Evolutionary conservation across 495 filamentous ascomycete species (phyloP).

Genomic region (Corynascus novoguineensis): DNA sequence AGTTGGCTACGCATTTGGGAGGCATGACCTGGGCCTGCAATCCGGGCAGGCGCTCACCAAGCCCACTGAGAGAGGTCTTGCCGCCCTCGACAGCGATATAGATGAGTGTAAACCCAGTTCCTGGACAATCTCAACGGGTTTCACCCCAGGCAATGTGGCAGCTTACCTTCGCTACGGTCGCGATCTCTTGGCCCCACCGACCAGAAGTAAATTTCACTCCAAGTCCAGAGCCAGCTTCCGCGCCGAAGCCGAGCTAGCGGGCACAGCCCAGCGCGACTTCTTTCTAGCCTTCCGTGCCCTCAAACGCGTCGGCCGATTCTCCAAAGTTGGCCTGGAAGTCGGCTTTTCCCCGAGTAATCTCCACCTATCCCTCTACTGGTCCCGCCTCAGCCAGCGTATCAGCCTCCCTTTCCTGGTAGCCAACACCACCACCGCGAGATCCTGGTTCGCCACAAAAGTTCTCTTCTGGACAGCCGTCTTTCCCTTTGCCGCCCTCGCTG

Average conservation of each 20-base stretch:
- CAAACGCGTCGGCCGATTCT: slow-evolving; percentile 21
- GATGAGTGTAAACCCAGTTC: slow-evolving; percentile 10
- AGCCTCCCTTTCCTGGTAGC: slow-evolving; percentile 28
- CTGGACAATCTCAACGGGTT: slow-evolving; percentile 24
- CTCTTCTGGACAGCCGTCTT: slow-evolving; percentile 37
- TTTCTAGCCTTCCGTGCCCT: slow-evolving; percentile 25
- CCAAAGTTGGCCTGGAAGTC: slow-evolving; percentile 26
- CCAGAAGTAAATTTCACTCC: background rate
- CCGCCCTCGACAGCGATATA: slow-evolving; percentile 19
- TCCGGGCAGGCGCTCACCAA: slow-evolving; percentile 21
- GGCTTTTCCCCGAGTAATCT: slow-evolving; percentile 26
- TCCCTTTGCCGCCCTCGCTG: slow-evolving; percentile 48
- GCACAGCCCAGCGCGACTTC: slow-evolving; percentile 20
- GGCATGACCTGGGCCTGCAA: slow-evolving; percentile 20
- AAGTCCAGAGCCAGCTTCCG: slow-evolving; percentile 8
- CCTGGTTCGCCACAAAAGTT: slow-evolving; percentile 13
- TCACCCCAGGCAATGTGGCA: slow-evolving; percentile 14
- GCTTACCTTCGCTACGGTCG: slow-evolving; percentile 25
- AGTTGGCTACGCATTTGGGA: slow-evolving; percentile 23
- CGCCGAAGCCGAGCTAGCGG: slow-evolving; percentile 23
- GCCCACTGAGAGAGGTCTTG: slow-evolving; percentile 17
- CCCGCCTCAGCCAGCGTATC: slow-evolving; percentile 34
- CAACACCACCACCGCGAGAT: slow-evolving; percentile 7
- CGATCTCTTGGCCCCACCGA: slow-evolving; percentile 18
- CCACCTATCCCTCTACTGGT: slow-evolving; percentile 32